These are phyloP conservation scores for Neurospora tetrasperma DNA, from an alignment of 495 filamentous ascomycete genomes.

Conservation along the genomic window DNA sequence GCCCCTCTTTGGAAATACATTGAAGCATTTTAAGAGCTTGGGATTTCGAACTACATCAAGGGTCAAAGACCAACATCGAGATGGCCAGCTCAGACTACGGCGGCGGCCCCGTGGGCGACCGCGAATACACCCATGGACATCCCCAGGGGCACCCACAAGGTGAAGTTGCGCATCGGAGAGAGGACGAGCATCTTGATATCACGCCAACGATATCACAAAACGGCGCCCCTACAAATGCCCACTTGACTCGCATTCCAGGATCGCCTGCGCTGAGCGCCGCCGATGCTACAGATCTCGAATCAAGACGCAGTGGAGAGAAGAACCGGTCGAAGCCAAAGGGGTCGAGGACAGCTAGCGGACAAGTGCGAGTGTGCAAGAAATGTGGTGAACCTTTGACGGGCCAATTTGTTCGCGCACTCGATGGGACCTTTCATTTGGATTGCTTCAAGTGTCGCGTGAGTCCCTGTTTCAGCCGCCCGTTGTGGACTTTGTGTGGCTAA, in stretches of 20 bases:
- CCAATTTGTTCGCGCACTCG: slow-evolving; percentile 89
- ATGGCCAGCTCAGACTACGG: slow-evolving; percentile 24
- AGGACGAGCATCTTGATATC: slow-evolving; percentile 27
- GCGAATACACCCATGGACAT: slow-evolving; percentile 9
- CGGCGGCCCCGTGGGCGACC: slow-evolving; percentile 14
- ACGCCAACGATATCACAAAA: slow-evolving; percentile 29
- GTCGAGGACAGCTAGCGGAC: slow-evolving; percentile 40
- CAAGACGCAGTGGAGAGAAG: slow-evolving; percentile 36
- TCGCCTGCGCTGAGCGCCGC: slow-evolving; percentile 34
- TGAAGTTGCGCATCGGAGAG: slow-evolving; percentile 21
- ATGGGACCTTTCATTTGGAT: slow-evolving; percentile 89
- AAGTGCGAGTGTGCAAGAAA: slow-evolving; percentile 69
- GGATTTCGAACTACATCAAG: slow-evolving; percentile 9
- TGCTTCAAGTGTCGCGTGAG: slow-evolving; percentile 96
- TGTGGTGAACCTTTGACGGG: slow-evolving; percentile 78
- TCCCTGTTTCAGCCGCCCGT: slow-evolving; percentile 8
- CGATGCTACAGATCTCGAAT: slow-evolving; percentile 21
- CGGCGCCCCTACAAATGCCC: slow-evolving; percentile 19
- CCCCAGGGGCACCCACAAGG: slow-evolving; percentile 5
- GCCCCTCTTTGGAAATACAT: not conserved
- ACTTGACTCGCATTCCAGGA: slow-evolving; percentile 21
- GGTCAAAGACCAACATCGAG: slow-evolving; percentile 13
- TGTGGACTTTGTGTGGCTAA: slow-evolving; percentile 7
- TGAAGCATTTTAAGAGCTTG: slow-evolving; percentile 7
- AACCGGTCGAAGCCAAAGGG: slow-evolving; percentile 35